Conservation (phyloP, 2,329 filamentous ascomycete species). For the Bimuria novae-zelandiae region DNA sequence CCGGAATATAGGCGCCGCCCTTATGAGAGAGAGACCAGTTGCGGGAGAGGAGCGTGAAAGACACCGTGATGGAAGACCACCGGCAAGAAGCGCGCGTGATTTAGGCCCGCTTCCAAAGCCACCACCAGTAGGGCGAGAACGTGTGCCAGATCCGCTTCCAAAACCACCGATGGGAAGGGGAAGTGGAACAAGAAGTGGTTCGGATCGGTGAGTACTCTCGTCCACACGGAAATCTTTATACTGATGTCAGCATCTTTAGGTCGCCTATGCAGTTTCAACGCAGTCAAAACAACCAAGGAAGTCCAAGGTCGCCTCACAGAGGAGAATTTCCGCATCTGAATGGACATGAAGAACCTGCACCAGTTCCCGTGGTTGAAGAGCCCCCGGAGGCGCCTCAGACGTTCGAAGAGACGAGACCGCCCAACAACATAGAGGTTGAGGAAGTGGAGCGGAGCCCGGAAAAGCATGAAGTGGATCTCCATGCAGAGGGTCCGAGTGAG, state of each 20-base stretch:
- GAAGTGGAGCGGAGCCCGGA: not conserved
- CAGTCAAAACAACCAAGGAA: not conserved
- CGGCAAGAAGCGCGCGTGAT: not conserved
- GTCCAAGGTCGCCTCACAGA: not conserved
- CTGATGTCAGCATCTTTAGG: no score
- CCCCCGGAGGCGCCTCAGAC: not conserved
- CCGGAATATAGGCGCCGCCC: not conserved
- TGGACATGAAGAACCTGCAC: not conserved
- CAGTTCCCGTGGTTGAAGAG: not conserved
- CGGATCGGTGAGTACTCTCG: not conserved
- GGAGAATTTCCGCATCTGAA: no score
- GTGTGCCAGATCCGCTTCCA: not conserved
- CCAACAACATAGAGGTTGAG: not conserved
- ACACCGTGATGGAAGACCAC: not conserved
- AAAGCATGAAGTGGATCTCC: not conserved
- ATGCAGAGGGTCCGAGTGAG: not conserved
- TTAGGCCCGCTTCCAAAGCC: not conserved
- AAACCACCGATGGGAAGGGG: not conserved
- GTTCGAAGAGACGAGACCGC: not conserved
- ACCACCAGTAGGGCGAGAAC: not conserved
- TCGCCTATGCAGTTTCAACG: not conserved
- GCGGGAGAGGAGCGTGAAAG: not conserved
- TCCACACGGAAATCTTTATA: not conserved
- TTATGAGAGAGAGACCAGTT: not conserved
- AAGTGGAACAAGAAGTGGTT: not conserved